Base-by-base conservation (phyloP, 2,329 filamentous ascomycete species). In the Trichoderma endophyticum region DNA sequence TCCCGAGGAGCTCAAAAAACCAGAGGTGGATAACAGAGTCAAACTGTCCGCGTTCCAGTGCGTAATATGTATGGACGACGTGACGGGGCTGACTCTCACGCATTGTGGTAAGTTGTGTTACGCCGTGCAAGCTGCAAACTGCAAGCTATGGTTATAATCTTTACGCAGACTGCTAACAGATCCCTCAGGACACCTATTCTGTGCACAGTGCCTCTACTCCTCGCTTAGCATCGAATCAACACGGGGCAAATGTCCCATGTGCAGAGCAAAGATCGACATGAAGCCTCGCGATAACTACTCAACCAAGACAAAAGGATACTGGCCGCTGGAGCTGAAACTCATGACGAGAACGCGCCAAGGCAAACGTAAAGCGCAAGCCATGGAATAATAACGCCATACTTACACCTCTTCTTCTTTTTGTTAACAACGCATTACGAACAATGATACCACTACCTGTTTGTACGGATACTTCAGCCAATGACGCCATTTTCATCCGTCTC, bases 31-130 rank as follows among this genome's bases (percentile, higher is more conserved):
- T 65, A 87, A 85, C 12, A 83, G 80, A 65, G 79, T 84, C 76
- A 89, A 87, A 78, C 79, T 92, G 18, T 82, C 84, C 59, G 82
- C 83, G 4, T 89, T 91, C 62, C 88, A 91, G 79, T 92, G 90
- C 73, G 88, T 89, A 57, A 91, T 92, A 72, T 92, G 90, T 80
- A 89, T 91, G 88, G 90, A 91, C 73, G 84, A 88, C 73, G 86
- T 84, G 30, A 86, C 84, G 2, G 82, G 84, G 32, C 76, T 92
- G 73, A 90, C 88, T 1, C 86, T 91, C 60, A 92, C 90, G 3
- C 88, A 91, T 79, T 92, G 90, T 79, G 90, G 90, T 91, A 87
- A 74, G 88, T 82, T 61, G 48, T 11, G 8, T 21, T 21, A 1
- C 8, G 15, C 32, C 32, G 0, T 36, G 34, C 34, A 36, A 36